Percentiles rank a stretch among this genome's conserved stretches.
These are phyloP conservation scores for Auriscalpium vulgare DNA, from an alignment of 768 basidiomycete species.

Conservation along the genomic window DNA sequence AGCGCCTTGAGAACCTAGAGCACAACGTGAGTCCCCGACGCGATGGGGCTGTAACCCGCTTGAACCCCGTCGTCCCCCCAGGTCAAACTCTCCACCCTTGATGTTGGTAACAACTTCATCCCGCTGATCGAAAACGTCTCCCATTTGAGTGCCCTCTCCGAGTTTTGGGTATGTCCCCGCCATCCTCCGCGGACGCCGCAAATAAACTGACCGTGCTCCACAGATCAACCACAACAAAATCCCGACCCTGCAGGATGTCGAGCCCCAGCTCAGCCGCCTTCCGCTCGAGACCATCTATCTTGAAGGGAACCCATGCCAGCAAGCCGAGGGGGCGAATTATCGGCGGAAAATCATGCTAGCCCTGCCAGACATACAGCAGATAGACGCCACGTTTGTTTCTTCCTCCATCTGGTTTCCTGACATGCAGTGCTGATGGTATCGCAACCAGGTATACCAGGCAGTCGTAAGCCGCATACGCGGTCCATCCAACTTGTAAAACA, in stretches of 20 bases:
- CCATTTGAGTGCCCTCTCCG: slow-evolving; percentile 71
- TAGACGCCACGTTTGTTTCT: slow-evolving; percentile 85
- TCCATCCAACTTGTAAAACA: no score
- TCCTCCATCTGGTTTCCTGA: no score
- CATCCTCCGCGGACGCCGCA: neutral
- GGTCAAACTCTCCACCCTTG: slow-evolving; percentile 74
- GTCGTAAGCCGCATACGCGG: no score
- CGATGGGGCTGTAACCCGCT: neutral
- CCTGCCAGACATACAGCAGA: slow-evolving; percentile 83
- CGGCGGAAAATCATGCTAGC: slow-evolving; percentile 84
- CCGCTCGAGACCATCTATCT: slow-evolving; percentile 83
- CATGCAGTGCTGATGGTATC: no score
- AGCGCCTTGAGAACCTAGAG: slow-evolving; percentile 76
- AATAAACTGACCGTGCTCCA: neutral
- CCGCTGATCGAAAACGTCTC: slow-evolving; percentile 72
- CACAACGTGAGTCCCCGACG: slow-evolving; percentile 46
- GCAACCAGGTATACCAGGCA: no score
- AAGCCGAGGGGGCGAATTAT: slow-evolving; percentile 66
- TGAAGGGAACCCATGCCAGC: slow-evolving; percentile 91
- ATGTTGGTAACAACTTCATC: slow-evolving; percentile 83
- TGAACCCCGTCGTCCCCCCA: slow-evolving; percentile 14
- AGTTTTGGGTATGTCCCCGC: slow-evolving; percentile 72
- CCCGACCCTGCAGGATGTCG: slow-evolving; percentile 56
- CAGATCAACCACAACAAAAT: slow-evolving; percentile 90
- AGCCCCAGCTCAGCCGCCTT: slow-evolving; percentile 55